Base-by-base conservation (phyloP, 495 filamentous ascomycete species). In the Sabuloglossum arenarium region DNA sequence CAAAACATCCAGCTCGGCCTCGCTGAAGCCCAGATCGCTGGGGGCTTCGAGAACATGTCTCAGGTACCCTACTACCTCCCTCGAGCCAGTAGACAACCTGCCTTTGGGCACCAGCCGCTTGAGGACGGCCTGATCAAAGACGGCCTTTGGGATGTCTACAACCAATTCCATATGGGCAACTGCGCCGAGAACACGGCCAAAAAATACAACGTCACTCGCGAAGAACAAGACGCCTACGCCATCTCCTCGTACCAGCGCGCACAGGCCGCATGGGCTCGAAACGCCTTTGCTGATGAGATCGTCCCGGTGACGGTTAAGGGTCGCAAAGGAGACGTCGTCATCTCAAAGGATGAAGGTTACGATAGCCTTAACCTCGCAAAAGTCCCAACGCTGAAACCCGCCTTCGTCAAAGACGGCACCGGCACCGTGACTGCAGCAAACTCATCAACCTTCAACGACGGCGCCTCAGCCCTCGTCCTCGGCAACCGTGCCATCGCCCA, bases 21-120 rank as follows among this genome's bases (percentile, higher is more conserved):
- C 6, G 76, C 86, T 14, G 84, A 90, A 59, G 88, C 85, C 0
- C 84, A 91, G 62, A 75, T 96, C 21, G 91, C 90, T 9, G 91
- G 91, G 59, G 91, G 91, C 24, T 93, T 98, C 81, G 91, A 98
- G 72, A 95, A 85, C 69, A 98, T 98, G 91, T 82, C 84, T 28
- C 78, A 82, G 37, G 87, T 94, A 4, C 91, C 91, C 6, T 94
- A 93, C 71, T 96, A 98, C 63, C 70, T 93, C 16, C 79, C 81
- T 11, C 81, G 91, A 16, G 75, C 84, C 1, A 82, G 78, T 62
- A 76, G 80, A 59, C 71, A 88, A 61, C 85, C 88, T 4, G 69
- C 85, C 0, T 94, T 95, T 61, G 91, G 91, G 32, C 79, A 93
- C 58, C 72, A 93, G 62, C 81, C 82, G 65, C 70, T 90, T 67